Evolutionary conservation across 2,329 filamentous ascomycete genomes (phyloP).

Genomic region (Corinectria fuckeliana): DNA sequence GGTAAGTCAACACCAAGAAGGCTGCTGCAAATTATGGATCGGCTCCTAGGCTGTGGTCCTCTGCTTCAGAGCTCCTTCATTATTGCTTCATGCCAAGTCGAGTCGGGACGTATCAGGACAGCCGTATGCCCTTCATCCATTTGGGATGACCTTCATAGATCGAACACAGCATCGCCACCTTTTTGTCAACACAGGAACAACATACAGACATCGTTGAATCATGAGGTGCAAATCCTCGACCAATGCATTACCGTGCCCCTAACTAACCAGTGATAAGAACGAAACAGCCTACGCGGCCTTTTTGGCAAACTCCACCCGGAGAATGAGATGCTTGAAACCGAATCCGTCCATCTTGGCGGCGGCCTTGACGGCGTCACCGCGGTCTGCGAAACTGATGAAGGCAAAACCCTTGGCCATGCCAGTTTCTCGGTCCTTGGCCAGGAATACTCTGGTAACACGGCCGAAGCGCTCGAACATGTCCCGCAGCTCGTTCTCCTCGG

Average conservation of each 20-base stretch:
- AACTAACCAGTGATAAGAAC: constrained; percentile 41
- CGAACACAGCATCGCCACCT: constrained; percentile 32
- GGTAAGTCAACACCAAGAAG: too few relatives aligned
- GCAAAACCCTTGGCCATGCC: constrained; percentile 97
- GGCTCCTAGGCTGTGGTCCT: not conserved
- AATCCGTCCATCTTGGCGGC: constrained; percentile 98
- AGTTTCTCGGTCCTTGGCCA: constrained; percentile 97
- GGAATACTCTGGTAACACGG: constrained; percentile 94
- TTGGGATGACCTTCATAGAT: constrained; percentile 25
- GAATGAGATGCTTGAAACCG: constrained; percentile 86
- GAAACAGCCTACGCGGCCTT: constrained; percentile 57
- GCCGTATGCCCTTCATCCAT: constrained; percentile 10
- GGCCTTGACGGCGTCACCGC: constrained; percentile 86
- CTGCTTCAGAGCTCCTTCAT: too few relatives aligned
- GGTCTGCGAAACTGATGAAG: constrained; percentile 95
- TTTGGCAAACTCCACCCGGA: constrained; percentile 89
- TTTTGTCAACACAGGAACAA: constrained; percentile 26
- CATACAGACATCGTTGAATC: constrained; percentile 38
- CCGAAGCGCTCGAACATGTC: constrained; percentile 99
- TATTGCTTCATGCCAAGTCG: not conserved
- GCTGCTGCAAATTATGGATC: not conserved
- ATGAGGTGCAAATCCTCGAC: constrained; percentile 36
- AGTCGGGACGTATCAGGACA: not conserved
- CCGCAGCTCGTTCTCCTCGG: constrained; percentile 92
- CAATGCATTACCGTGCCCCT: constrained; percentile 42